Percentiles rank a stretch among this genome's conserved stretches.
These are phyloP conservation scores for Scytalidium sp. DNA, from an alignment of 2,329 filamentous ascomycete species.

Conservation along the genomic window DNA sequence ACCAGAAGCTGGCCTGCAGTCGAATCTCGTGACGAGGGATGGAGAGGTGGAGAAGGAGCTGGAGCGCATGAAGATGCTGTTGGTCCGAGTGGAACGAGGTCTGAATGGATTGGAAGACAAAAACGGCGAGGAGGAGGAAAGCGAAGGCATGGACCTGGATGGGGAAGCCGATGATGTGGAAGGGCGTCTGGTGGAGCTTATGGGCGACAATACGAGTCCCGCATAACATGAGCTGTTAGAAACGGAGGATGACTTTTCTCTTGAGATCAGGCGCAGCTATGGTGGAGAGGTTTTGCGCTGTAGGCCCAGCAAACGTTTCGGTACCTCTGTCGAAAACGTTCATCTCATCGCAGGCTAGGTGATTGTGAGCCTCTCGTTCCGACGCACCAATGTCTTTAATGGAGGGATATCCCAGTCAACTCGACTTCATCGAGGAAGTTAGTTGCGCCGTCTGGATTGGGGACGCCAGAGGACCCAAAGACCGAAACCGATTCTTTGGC, in stretches of 20 bases:
- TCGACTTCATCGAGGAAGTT: too few relatives aligned
- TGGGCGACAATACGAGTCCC: background rate
- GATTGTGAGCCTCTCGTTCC: too few relatives aligned
- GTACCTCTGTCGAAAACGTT: too few relatives aligned
- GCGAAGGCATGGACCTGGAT: slow-evolving; percentile 21
- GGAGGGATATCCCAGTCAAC: too few relatives aligned
- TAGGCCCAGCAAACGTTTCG: too few relatives aligned
- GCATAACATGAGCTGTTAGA: background rate
- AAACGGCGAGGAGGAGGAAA: slow-evolving; percentile 10
- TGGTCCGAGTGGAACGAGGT: slow-evolving; percentile 55
- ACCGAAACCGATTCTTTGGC: too few relatives aligned
- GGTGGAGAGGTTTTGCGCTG: too few relatives aligned
- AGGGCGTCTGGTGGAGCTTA: background rate
- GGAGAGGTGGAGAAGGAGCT: slow-evolving; percentile 65
- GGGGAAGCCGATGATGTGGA: slow-evolving; percentile 6
- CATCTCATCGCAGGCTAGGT: too few relatives aligned
- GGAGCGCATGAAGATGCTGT: slow-evolving; percentile 61
- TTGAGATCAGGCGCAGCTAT: too few relatives aligned
- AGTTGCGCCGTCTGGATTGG: too few relatives aligned
- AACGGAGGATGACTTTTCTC: background rate
- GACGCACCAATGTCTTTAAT: too few relatives aligned
- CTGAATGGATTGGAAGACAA: slow-evolving; percentile 31
- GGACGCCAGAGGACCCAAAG: too few relatives aligned
- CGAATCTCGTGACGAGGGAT: slow-evolving; percentile 64
- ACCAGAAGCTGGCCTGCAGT: slow-evolving; percentile 48